These are phyloP conservation scores for Chlorella sorokiniana DNA, from an alignment of 139 green algal genomes.

Conservation along the genomic window DNA sequence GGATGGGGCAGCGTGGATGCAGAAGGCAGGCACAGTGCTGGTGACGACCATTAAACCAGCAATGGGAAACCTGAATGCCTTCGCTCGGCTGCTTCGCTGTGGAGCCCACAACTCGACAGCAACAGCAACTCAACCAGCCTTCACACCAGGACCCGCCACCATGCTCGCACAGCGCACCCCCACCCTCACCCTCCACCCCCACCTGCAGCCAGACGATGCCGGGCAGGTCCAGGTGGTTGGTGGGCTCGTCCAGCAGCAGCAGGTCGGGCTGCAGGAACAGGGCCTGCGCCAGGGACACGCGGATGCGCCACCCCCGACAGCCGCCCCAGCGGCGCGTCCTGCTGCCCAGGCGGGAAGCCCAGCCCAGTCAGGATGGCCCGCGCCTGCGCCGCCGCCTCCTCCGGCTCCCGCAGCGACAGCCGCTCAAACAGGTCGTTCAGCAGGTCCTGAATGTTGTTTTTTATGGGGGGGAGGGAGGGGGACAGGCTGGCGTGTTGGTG, in stretches of 20 bases:
- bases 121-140: too few species aligned
- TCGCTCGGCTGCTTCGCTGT: too few species aligned
- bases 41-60: too few species aligned
- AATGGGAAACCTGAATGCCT: too few species aligned
- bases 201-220: constrained; percentile 89
- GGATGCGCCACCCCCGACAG: constrained; percentile 80
- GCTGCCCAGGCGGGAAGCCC: constrained; percentile 40
- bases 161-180: not conserved
- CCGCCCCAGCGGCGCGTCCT: constrained; percentile 33
- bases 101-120: too few species aligned
- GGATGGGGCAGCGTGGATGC: not conserved
- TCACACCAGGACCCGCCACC: not conserved
- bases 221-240: constrained; percentile 80
- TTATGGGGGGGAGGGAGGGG: not conserved
- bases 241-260: constrained; percentile 87
- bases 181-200: not conserved
- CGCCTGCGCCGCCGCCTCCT: constrained; percentile 35
- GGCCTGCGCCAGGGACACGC: constrained; percentile 82
- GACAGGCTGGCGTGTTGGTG: not conserved
- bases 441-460: constrained; percentile 3
- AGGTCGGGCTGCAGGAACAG: constrained; percentile 86
- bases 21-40: not conserved
- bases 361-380: constrained; percentile 49
- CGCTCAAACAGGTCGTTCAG: constrained; percentile 41
- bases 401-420: constrained; percentile 22